phyloP scores from a whole-genome alignment of 306 rosid species.

The Trifolium repens region DNA sequence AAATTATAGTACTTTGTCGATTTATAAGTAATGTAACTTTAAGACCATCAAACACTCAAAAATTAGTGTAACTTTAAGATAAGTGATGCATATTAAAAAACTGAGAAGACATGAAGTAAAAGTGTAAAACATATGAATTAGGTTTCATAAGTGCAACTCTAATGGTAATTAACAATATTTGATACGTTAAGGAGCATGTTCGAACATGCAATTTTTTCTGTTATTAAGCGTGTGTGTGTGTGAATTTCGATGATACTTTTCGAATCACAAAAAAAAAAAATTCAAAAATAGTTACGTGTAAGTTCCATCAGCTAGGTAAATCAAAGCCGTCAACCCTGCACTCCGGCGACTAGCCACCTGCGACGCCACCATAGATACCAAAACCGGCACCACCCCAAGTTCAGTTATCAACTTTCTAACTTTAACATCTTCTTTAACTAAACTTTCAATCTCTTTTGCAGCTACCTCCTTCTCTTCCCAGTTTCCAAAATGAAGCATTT shows the following conservation, averaged over 20 bases:
- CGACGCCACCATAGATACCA: conserved; percentile 77
- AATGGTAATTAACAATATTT: no score
- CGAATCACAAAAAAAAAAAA: background rate
- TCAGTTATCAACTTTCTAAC: conserved; percentile 71
- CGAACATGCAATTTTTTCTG: no score
- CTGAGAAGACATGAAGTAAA: background rate
- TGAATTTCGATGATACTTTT: no score
- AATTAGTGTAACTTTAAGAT: background rate
- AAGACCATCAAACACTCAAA: background rate
- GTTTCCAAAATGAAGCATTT: conserved; percentile 89
- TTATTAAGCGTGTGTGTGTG: no score
- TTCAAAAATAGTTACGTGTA: conserved; percentile 64
- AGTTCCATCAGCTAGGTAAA: conserved; percentile 75
- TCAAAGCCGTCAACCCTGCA: conserved; percentile 60
- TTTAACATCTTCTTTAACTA: conserved; percentile 70
- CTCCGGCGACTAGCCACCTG: conserved; percentile 50
- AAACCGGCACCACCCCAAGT: conserved; percentile 80
- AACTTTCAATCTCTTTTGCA: conserved; percentile 65
- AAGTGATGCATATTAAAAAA: conserved; percentile 4
- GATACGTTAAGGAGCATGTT: no score
- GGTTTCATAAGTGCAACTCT: no score
- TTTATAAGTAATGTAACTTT: background rate
- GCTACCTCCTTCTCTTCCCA: conserved; percentile 85
- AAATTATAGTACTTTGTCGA: no score
- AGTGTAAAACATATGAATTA: background rate